Evolutionary conservation across 371 early-diverging fungal genomes (phyloP).

Genomic region (Scutellospora calospora): DNA sequence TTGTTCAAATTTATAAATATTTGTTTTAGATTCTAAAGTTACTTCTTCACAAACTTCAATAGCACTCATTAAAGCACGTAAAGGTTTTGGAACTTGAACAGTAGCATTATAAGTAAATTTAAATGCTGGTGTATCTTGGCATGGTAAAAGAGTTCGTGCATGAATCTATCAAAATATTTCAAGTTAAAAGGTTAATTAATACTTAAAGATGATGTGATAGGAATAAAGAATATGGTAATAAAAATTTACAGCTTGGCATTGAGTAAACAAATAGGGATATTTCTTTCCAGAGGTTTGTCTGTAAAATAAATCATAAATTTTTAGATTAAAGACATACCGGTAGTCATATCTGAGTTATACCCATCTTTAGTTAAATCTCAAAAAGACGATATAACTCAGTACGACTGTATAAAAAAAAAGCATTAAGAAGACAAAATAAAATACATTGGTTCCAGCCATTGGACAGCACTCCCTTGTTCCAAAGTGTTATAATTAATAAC

Average conservation of each 20-base stretch:
- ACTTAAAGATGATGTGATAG: background rate
- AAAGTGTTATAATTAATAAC: slow-evolving; percentile 85
- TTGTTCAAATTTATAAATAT: slow-evolving; percentile 75
- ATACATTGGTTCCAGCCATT: slow-evolving; percentile 89
- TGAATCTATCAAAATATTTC: slow-evolving; percentile 71
- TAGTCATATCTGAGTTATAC: too few species aligned
- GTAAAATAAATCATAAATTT: background rate
- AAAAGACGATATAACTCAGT: too few species aligned
- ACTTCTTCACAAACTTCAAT: slow-evolving; percentile 62
- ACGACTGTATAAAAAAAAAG: too few species aligned
- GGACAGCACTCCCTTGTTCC: slow-evolving; percentile 82
- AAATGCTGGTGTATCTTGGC: slow-evolving; percentile 93
- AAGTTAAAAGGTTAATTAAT: background rate
- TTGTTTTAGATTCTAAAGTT: slow-evolving; percentile 50
- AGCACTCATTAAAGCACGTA: slow-evolving; percentile 76
- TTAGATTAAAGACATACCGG: too few species aligned
- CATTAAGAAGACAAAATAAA: slow-evolving; percentile 37
- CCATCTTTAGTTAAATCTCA: too few species aligned
- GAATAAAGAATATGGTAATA: background rate
- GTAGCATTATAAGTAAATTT: slow-evolving; percentile 91
- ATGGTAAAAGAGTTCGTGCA: slow-evolving; percentile 91
- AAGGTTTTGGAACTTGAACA: slow-evolving; percentile 76
- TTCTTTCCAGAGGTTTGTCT: slow-evolving; percentile 94
- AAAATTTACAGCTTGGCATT: slow-evolving; percentile 86
- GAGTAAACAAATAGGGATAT: slow-evolving; percentile 95